A percentile compares a stretch with the other conserved stretches of the same genome.
Evolutionary conservation across 441 rosid genomes (phyloP).

Genomic region (Manihot esculenta): DNA sequence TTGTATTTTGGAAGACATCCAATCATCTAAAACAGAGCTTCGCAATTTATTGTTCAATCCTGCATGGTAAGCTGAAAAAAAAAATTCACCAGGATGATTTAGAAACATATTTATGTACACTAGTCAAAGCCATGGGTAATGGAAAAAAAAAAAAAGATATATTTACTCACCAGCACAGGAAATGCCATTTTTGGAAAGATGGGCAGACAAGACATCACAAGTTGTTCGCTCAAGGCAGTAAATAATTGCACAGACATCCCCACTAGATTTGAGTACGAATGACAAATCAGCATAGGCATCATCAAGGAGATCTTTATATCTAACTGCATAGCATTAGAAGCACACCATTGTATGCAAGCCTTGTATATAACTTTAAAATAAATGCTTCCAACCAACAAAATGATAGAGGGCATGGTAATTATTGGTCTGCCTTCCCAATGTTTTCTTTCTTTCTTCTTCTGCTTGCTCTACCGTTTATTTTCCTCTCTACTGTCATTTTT

Average conservation of each 20-base stretch:
- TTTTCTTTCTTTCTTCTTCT: neutral
- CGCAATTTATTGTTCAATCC: constrained; percentile 79
- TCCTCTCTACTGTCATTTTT: neutral
- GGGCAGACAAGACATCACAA: constrained; percentile 81
- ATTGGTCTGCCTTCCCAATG: neutral
- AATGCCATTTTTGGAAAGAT: constrained; percentile 70
- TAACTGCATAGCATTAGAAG: constrained; percentile 56
- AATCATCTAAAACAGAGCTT: constrained; percentile 76
- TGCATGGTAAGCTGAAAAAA: constrained; percentile 85
- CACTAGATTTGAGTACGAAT: constrained; percentile 61
- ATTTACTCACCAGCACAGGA: constrained; percentile 73
- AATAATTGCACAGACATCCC: constrained; percentile 77
- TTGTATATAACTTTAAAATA: constrained; percentile 1
- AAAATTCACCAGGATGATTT: constrained; percentile 24
- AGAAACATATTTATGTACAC: constrained; percentile 11
- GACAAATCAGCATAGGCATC: constrained; percentile 77
- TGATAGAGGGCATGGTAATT: neutral
- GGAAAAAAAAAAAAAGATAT: constrained; percentile 12
- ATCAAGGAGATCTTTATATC: constrained; percentile 84
- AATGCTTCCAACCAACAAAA: constrained; percentile 5
- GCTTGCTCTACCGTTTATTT: neutral
- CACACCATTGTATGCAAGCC: constrained; percentile 3
- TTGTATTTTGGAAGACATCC: constrained; percentile 90
- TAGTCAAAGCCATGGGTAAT: constrained; percentile 3
- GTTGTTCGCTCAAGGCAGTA: constrained; percentile 95